phyloP scores from a whole-genome alignment of 179 eudicot species.

The Beta corolliflora region DNA sequence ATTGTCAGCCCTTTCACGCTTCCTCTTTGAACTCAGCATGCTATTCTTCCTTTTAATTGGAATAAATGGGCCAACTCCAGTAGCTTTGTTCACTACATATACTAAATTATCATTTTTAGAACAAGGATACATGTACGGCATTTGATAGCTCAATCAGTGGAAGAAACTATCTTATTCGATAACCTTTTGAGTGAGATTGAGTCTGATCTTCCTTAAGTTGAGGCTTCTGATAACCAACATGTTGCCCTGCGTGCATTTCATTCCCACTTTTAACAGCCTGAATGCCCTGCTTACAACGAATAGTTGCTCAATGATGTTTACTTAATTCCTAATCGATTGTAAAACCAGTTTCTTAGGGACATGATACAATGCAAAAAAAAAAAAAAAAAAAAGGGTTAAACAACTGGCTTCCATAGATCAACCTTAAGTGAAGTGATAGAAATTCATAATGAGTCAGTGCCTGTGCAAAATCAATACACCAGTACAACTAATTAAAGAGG shows the following conservation, averaged over 20 bases:
- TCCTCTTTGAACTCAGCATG: conserved; percentile 41
- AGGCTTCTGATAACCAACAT: conserved; percentile 31
- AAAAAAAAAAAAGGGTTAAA: neutral
- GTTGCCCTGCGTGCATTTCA: conserved; percentile 32
- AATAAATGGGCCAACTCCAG: conserved; percentile 33
- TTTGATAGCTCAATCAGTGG: conserved; percentile 15
- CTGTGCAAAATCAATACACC: neutral
- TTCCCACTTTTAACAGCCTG: conserved; percentile 27
- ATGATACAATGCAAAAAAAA: neutral
- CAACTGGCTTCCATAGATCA: neutral
- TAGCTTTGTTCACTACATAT: conserved; percentile 31
- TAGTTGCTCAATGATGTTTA: neutral
- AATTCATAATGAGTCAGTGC: neutral
- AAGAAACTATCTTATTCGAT: conserved; percentile 19
- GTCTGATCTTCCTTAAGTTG: conserved; percentile 30
- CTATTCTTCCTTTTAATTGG: conserved; percentile 52
- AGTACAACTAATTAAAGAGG: too few species aligned
- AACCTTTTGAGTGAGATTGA: conserved; percentile 29
- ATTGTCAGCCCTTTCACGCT: conserved; percentile 44
- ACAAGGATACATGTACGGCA: conserved; percentile 31
- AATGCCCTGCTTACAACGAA: conserved; percentile 30
- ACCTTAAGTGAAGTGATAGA: neutral
- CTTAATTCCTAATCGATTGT: neutral
- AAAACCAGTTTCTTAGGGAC: neutral
- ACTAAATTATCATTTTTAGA: conserved; percentile 37